phyloP scores from a whole-genome alignment of 257 asterid species.

The Thymus quinquecostatus region DNA sequence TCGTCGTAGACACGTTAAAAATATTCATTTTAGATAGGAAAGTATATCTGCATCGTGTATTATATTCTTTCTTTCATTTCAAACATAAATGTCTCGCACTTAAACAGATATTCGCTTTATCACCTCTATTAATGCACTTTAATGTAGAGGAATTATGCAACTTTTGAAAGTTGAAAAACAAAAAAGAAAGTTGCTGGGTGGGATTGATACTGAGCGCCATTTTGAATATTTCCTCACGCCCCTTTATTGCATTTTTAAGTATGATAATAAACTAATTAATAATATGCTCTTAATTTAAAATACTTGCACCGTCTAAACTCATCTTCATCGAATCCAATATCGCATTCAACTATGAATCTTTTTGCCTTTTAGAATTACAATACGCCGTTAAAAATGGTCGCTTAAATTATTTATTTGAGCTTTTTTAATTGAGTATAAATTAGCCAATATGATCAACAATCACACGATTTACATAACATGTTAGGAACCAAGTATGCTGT shows the following conservation, averaged over 20 bases:
- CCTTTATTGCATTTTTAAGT: constrained; percentile 29
- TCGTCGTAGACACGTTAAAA: too few relatives aligned
- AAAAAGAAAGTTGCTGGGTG: constrained; percentile 51
- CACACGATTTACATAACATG: background rate
- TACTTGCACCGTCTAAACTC: constrained; percentile 20
- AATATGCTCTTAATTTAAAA: constrained; percentile 31
- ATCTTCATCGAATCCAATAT: constrained; percentile 42
- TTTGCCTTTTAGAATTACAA: constrained; percentile 4
- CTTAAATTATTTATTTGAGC: background rate
- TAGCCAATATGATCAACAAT: background rate
- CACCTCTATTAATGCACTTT: constrained; percentile 38
- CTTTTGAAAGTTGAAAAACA: constrained; percentile 65
- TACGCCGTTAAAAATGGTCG: background rate
- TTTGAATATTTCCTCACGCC: constrained; percentile 63
- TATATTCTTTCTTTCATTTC: constrained; percentile 44
- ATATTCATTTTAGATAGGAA: too few relatives aligned
- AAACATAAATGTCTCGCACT: constrained; percentile 53
- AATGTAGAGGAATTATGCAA: constrained; percentile 61
- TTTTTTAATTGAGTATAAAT: background rate
- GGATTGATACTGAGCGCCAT: constrained; percentile 64
- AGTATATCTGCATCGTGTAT: background rate
- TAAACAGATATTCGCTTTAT: constrained; percentile 62
- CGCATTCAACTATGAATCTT: constrained; percentile 45
- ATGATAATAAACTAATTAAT: constrained; percentile 1
- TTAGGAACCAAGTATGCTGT: background rate